phyloP scores from a whole-genome alignment of 1,284 basidiomycete species.

The Puccinia horiana region DNA sequence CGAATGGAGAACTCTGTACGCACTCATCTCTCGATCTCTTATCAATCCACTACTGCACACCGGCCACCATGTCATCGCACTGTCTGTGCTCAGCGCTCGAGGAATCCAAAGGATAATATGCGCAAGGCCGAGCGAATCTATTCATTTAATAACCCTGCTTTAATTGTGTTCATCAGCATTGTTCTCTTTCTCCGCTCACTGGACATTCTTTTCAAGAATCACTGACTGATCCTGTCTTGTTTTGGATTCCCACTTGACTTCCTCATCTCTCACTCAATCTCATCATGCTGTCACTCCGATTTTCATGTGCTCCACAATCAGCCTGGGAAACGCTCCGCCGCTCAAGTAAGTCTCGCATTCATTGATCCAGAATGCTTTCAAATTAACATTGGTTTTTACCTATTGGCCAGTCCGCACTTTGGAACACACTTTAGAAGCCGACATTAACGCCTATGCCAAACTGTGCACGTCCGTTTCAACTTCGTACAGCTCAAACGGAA shows the following conservation, averaged over 20 bases:
- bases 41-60: constrained; percentile 5
- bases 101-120: background rate
- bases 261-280: background rate
- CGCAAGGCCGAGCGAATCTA: background rate
- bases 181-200: background rate
- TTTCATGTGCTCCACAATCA: constrained; percentile 5
- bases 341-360: constrained; percentile 26
- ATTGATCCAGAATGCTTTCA: background rate
- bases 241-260: background rate
- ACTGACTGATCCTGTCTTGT: background rate
- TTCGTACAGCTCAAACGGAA: constrained; percentile 44
- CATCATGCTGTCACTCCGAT: constrained; percentile 26
- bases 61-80: background rate
- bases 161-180: background rate
- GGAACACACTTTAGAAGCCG: constrained; percentile 42
- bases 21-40: background rate
- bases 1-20: constrained; percentile 17
- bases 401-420: constrained; percentile 17
- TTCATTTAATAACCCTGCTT: background rate
- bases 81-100: background rate
- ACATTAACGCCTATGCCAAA: constrained; percentile 40
- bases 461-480: constrained; percentile 46
- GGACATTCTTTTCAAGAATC: background rate
- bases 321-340: constrained; percentile 45
- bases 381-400: background rate